These are phyloP conservation scores for Mycena leptocephala DNA, from an alignment of 768 basidiomycete species.

Conservation along the genomic window DNA sequence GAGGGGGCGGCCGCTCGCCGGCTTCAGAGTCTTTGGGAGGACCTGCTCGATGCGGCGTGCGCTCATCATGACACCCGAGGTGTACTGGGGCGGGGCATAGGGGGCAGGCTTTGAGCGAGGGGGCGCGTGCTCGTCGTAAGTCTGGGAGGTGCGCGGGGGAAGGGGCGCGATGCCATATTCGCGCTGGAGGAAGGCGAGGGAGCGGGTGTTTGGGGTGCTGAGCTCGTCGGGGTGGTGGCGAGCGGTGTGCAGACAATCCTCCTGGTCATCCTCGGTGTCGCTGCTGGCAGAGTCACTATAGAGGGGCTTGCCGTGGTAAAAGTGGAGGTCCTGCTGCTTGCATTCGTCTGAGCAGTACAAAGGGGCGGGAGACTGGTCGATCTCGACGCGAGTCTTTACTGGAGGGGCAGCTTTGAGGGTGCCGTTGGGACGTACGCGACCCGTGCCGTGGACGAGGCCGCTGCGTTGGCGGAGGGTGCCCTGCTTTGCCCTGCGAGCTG, in stretches of 20 bases:
- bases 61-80: conserved; percentile 81
- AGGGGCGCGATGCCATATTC: conserved; percentile 64
- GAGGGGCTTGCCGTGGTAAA: conserved; percentile 56
- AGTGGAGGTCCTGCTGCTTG: conserved; percentile 70
- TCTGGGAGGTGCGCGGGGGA: conserved; percentile 67
- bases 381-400: conserved; percentile 74
- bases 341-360: conserved; percentile 91
- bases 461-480: conserved; percentile 57
- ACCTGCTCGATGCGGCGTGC: conserved; percentile 67
- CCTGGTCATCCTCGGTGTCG: conserved; percentile 59
- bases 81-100: conserved; percentile 61
- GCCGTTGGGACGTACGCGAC: conserved; percentile 73
- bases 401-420: conserved; percentile 62
- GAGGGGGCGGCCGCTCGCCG: conserved; percentile 50
- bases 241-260: conserved; percentile 54
- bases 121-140: conserved; percentile 46
- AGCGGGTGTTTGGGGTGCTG: conserved; percentile 61
- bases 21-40: conserved; percentile 60
- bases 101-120: conserved; percentile 21
- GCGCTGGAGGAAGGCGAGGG: conserved; percentile 49
- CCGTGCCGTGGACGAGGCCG: conserved; percentile 78
- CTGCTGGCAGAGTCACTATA: conserved; percentile 64
- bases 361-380: conserved; percentile 86
- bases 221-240: conserved; percentile 40
- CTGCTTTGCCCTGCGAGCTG: conserved; percentile 48